A percentile compares a stretch with the other conserved stretches of the same genome.
phyloP scores from a whole-genome alignment of 192 early-diverging fungal species.

The Oehlia diaphana region DNA sequence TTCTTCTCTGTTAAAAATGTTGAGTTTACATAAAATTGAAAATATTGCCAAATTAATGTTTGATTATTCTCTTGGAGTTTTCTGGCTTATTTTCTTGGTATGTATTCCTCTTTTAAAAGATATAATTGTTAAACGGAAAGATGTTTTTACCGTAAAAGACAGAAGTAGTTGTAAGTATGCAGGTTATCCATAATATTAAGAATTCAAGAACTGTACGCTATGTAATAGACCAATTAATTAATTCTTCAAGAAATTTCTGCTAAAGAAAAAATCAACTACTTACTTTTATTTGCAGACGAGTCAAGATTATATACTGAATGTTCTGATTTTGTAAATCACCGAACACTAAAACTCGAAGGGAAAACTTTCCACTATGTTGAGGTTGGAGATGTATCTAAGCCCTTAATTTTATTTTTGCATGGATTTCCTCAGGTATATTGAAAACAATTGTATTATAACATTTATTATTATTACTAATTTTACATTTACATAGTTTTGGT shows the following conservation, averaged over 20 bases:
- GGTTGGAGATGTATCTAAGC: constrained; percentile 21
- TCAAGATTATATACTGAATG: constrained; percentile 24
- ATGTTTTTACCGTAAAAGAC: neutral
- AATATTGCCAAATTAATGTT: neutral
- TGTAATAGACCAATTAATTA: neutral
- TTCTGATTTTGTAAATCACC: constrained; percentile 22
- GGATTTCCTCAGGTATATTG: constrained; percentile 31
- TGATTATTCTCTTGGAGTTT: neutral
- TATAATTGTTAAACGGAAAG: neutral
- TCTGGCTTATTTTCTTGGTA: neutral
- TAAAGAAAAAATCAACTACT: no score
- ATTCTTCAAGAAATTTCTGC: neutral
- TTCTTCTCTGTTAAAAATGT: neutral
- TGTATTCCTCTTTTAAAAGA: neutral
- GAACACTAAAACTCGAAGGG: constrained; percentile 12
- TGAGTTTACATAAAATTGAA: neutral
- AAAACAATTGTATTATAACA: neutral
- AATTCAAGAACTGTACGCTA: neutral
- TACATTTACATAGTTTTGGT: constrained; percentile 26
- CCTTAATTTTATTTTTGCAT: constrained; percentile 31
- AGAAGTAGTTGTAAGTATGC: neutral
- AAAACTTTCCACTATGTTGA: constrained; percentile 33
- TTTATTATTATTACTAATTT: neutral
- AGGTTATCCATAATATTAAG: neutral
- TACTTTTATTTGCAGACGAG: constrained; percentile 1